These are phyloP conservation scores for Picochlorum sp. DNA, from an alignment of 139 green algal genomes.

Conservation along the genomic window DNA sequence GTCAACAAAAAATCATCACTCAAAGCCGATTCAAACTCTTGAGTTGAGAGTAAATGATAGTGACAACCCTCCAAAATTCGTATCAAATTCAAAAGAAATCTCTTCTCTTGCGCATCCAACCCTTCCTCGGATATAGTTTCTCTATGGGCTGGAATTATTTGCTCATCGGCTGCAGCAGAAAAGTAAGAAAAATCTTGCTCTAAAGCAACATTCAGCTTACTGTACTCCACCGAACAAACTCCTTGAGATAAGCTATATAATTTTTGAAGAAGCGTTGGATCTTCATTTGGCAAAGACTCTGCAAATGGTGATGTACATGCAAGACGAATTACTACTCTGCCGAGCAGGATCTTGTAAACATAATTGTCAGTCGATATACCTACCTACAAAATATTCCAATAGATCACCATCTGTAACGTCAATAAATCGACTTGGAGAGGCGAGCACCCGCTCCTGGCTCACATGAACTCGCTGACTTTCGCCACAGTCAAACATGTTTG, in stretches of 20 bases:
- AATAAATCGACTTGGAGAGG: constrained; percentile 9
- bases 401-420: constrained; percentile 9
- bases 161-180: background rate
- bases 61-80: constrained; percentile 44
- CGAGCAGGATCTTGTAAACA: no score
- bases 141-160: background rate
- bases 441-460: constrained; percentile 6
- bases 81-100: constrained; percentile 49
- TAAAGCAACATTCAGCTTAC: background rate
- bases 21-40: constrained; percentile 51
- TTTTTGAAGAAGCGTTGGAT: background rate
- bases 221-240: background rate
- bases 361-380: background rate
- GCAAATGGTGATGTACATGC: background rate
- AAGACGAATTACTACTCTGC: no score
- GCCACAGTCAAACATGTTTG: no score
- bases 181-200: constrained; percentile 7
- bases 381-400: constrained; percentile 11
- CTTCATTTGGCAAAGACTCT: background rate
- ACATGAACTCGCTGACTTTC: background rate
- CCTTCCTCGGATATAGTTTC: background rate
- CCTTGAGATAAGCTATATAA: background rate
- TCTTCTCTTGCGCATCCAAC: constrained; percentile 37
- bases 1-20: constrained; percentile 56
- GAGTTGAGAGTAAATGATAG: constrained; percentile 42